These are phyloP conservation scores for Fusarium stilboides DNA, from an alignment of 2,329 filamentous ascomycete genomes.

Conservation along the genomic window DNA sequence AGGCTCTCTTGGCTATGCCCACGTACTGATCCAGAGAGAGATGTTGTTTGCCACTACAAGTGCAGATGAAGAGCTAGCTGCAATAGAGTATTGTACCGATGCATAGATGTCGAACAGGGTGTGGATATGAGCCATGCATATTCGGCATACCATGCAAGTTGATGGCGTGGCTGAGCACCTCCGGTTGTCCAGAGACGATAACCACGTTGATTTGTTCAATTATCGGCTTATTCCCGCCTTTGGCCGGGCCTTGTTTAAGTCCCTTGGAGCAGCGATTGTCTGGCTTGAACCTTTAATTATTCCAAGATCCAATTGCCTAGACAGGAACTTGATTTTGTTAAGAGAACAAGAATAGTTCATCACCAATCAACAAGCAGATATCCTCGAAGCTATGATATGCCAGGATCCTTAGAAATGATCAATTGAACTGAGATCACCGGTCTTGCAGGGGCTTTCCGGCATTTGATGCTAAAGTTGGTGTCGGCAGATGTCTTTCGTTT, in stretches of 20 bases:
- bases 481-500: conserved; percentile 23
- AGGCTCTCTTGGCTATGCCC: neutral
- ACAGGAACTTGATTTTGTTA: conserved; percentile 6
- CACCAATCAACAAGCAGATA: conserved; percentile 2
- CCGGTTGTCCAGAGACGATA: neutral
- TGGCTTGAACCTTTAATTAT: conserved; percentile 12
- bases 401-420: conserved; percentile 4
- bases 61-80: neutral
- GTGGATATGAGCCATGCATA: neutral
- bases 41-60: conserved; percentile 30
- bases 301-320: neutral
- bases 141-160: conserved; percentile 15
- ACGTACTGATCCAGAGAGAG: conserved; percentile 1
- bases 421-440: conserved; percentile 3
- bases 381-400: neutral
- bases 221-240: conserved; percentile 23
- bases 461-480: conserved; percentile 21
- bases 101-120: conserved; percentile 6
- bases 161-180: conserved; percentile 7
- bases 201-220: conserved; percentile 6
- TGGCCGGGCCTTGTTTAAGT: conserved; percentile 8
- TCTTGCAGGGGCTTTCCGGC: conserved; percentile 7
- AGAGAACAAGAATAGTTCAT: neutral
- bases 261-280: conserved; percentile 15
- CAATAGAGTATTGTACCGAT: conserved; percentile 1